Base-by-base conservation (phyloP, 2,329 filamentous ascomycete genomes). In the Tolypocladium album region DNA sequence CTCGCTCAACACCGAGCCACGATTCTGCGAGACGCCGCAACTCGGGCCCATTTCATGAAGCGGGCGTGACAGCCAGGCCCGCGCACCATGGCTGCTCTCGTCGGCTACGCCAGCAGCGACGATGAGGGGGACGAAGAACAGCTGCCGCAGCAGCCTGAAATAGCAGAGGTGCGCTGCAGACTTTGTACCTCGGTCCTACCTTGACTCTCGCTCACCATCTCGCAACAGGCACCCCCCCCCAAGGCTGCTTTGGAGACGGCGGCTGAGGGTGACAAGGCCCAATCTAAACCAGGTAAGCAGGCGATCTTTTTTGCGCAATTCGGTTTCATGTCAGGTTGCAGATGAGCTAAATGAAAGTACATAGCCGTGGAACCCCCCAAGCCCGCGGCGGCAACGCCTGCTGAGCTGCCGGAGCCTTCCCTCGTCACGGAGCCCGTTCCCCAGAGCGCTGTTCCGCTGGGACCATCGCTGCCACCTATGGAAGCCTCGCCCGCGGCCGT, bases 51-150 rank as follows among this genome's bases (percentile, higher is more conserved):
- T 55, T 55, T 55, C 31, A 38, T 38, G 31, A 22, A n/a, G 50
- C 31, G 50, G 47, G n/a, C 22, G 22, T 13, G 45, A 52, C 13
- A 13, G 34, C 34, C 40, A 36, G 56, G 24, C 24, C 50, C 4
- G 40, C 40, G 56, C 47, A 42, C 47, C 15, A 76, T 79, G 77
- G 74, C 73, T 53, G 78, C 74, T 1, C 74, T 82, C 15, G 80
- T 82, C 9, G 73, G 67, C 40, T 82, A 82, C 62, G 78, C 74
- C 17, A 82, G 80, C 64, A 82, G 79, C 59, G 79, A 81, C 52
- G 80, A 81, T 1, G 79, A 80, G 7, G 75, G 77, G 3, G 76
- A 75, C 2, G 63, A 64, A 3, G 58, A 67, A 12, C 56, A 56
- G n/a, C 58, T 36, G 56, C 57, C 27, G 11, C 52, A 6, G n/a